Percentiles rank a stretch among this genome's conserved stretches.
These are phyloP conservation scores for Sideroxylon spinosum DNA, from an alignment of 179 eudicot species.

Conservation along the genomic window DNA sequence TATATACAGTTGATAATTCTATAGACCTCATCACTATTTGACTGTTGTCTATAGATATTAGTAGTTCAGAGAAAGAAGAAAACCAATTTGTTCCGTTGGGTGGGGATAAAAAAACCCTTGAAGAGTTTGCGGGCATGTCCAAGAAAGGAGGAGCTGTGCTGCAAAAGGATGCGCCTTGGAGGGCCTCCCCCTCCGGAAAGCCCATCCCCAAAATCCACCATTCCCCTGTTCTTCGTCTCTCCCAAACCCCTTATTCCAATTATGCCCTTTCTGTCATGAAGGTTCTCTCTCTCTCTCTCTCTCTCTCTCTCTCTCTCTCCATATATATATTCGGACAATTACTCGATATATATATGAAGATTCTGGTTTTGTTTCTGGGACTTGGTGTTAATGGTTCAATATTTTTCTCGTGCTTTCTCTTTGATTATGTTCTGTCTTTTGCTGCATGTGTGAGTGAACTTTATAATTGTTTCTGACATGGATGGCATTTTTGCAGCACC, in stretches of 20 bases:
- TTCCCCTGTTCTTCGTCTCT: slow-evolving; percentile 65
- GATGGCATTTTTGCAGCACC: slow-evolving; percentile 46
- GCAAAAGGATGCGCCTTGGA: slow-evolving; percentile 82
- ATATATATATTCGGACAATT: too few species aligned
- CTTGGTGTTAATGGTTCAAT: neutral
- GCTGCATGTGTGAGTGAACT: neutral
- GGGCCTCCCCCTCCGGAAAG: slow-evolving; percentile 49
- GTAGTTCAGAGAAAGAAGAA: neutral
- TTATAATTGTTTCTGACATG: neutral
- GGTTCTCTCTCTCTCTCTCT: slow-evolving; percentile 32
- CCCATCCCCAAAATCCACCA: slow-evolving; percentile 82
- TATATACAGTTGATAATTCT: neutral
- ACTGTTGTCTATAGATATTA: neutral
- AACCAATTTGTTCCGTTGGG: neutral
- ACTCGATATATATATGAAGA: neutral
- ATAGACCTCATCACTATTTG: neutral
- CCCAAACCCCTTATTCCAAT: slow-evolving; percentile 52
- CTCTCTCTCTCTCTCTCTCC: neutral
- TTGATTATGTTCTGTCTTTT: neutral
- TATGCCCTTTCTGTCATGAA: slow-evolving; percentile 72
- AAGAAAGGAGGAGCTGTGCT: slow-evolving; percentile 47
- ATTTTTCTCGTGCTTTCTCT: neutral
- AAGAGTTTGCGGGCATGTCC: slow-evolving; percentile 32
- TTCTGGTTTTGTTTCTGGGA: neutral
- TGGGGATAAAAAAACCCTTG: neutral